A percentile compares a stretch with the other conserved stretches of the same genome.
These are phyloP conservation scores for Sisymbrium altissimum DNA, from an alignment of 345 rosid genomes.

Conservation along the genomic window DNA sequence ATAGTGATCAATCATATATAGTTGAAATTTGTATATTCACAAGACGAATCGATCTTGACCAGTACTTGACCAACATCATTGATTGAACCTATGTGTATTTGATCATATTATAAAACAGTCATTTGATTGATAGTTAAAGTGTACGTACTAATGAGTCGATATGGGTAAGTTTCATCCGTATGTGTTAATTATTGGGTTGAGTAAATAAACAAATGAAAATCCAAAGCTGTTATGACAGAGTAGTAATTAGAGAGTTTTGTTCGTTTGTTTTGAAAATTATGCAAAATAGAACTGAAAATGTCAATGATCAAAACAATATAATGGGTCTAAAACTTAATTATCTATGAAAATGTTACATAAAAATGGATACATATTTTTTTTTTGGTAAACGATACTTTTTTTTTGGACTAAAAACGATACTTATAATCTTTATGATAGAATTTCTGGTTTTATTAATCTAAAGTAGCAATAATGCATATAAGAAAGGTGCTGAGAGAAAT, in stretches of 20 bases:
- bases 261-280: too few species aligned
- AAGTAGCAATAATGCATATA: not conserved
- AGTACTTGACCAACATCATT: not conserved
- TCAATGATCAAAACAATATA: not conserved
- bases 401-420: too few species aligned
- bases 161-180: not conserved
- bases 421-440: not conserved
- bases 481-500: not conserved
- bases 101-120: not conserved
- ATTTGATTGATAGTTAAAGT: too few species aligned
- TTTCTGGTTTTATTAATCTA: not conserved
- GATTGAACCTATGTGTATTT: not conserved
- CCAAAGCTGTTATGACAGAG: not conserved
- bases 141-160: not conserved
- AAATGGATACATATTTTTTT: too few species aligned
- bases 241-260: not conserved
- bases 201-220: constrained; percentile 1
- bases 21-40: too few species aligned
- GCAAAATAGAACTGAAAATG: not conserved
- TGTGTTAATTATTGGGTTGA: not conserved
- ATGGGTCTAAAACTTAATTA: not conserved
- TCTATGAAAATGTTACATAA: not conserved
- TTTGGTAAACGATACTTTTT: too few species aligned
- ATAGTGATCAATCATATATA: too few species aligned
- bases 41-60: not conserved